Conservation (phyloP, 805 yeast genomes). For the Candida vartiovaarae region DNA sequence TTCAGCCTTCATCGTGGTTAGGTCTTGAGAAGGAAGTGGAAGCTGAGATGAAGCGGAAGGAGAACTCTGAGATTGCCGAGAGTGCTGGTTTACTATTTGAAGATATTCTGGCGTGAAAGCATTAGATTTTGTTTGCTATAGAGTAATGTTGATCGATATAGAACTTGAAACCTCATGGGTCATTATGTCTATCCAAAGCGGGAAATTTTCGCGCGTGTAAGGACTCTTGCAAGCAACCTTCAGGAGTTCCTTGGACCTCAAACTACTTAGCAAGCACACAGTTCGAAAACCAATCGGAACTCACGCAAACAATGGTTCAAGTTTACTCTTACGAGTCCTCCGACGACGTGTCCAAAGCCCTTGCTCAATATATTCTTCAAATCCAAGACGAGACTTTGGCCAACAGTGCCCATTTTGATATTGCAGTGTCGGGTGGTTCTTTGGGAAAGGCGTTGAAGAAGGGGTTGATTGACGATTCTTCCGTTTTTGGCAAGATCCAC, state of each 20-base stretch:
- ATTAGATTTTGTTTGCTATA: too few relatives aligned
- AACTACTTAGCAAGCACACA: neutral
- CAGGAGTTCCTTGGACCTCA: too few relatives aligned
- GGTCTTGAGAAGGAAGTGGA: slow-evolving; percentile 41
- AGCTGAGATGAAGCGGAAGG: slow-evolving; percentile 9
- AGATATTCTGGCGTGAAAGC: neutral
- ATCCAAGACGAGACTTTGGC: slow-evolving; percentile 56
- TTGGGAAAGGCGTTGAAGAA: slow-evolving; percentile 60
- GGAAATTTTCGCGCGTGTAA: too few relatives aligned
- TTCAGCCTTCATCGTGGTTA: slow-evolving; percentile 47
- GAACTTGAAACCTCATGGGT: too few relatives aligned
- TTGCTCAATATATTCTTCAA: slow-evolving; percentile 55
- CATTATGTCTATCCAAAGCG: too few relatives aligned
- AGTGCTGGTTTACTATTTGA: neutral
- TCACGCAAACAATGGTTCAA: slow-evolving; percentile 25
- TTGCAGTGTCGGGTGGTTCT: slow-evolving; percentile 91
- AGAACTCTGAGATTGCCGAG: neutral
- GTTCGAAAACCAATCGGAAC: neutral
- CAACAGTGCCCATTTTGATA: slow-evolving; percentile 41
- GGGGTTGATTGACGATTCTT: slow-evolving; percentile 56
- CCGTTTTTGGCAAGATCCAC: slow-evolving; percentile 36
- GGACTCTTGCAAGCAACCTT: too few relatives aligned
- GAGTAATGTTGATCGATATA: too few relatives aligned
- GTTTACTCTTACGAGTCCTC: slow-evolving; percentile 41
- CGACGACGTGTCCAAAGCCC: slow-evolving; percentile 53